Conservation (phyloP, 306 rosid genomes). For the Cajanus cajan region DNA sequence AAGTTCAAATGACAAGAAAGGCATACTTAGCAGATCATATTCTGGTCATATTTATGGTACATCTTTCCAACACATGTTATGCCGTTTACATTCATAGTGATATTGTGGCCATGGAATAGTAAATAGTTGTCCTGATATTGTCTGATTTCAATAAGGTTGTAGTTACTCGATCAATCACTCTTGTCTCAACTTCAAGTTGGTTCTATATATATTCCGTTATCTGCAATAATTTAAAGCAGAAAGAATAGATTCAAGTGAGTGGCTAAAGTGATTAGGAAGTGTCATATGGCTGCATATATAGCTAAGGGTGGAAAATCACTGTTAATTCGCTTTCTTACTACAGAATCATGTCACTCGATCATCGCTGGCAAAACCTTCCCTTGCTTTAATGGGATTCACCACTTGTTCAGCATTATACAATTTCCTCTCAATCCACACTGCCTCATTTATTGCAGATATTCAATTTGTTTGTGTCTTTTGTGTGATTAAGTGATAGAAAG, state of each 20-base stretch:
- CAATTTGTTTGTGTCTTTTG: not conserved
- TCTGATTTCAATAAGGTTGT: not conserved
- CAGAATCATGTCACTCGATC: not conserved
- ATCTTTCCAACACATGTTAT: slow-evolving; percentile 5
- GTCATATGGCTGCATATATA: not conserved
- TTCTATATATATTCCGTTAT: not conserved
- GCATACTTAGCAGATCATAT: not conserved
- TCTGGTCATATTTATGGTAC: not conserved
- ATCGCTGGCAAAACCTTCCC: not conserved
- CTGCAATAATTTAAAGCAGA: not conserved
- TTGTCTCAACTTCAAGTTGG: not conserved
- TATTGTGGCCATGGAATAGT: not conserved
- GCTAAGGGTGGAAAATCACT: not conserved
- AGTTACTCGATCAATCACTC: not conserved
- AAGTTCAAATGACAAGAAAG: not conserved
- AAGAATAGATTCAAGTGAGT: not conserved
- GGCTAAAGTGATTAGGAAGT: not conserved
- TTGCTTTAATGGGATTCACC: not conserved
- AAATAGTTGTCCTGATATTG: not conserved
- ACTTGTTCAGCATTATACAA: not conserved
- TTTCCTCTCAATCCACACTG: too few species aligned
- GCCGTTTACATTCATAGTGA: not conserved
- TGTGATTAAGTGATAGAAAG: too few species aligned
- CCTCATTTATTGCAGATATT: not conserved
- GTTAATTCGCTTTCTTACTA: not conserved